phyloP scores from a whole-genome alignment of 768 basidiomycete species.

The Kwoniella sp. region DNA sequence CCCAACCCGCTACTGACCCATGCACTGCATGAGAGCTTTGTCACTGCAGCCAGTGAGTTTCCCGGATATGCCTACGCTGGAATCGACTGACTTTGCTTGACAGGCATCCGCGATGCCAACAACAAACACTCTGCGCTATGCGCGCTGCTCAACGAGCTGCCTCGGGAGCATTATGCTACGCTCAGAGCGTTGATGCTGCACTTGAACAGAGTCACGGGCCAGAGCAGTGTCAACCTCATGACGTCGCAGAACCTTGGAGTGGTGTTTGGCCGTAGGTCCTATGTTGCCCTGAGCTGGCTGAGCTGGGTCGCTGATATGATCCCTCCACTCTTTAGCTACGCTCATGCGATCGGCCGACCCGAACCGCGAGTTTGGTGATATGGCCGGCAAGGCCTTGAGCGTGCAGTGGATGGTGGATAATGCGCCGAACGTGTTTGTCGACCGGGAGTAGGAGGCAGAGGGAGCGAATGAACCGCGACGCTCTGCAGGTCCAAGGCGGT shows the following conservation, averaged over 20 bases:
- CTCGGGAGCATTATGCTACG: conserved; percentile 82
- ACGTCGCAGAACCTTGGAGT: conserved; percentile 90
- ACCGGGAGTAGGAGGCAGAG: conserved; percentile 17
- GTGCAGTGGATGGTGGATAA: conserved; percentile 95
- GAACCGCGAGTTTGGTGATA: conserved; percentile 87
- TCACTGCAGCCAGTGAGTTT: conserved; percentile 62
- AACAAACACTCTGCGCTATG: conserved; percentile 61
- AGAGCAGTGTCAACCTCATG: conserved; percentile 79
- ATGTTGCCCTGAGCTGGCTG: background rate
- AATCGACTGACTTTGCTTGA: background rate
- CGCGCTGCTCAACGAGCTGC: conserved; percentile 70
- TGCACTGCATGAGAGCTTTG: conserved; percentile 85
- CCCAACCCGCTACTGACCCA: conserved; percentile 87
- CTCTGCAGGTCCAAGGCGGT: no score
- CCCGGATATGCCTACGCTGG: background rate
- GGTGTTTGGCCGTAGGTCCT: conserved; percentile 88
- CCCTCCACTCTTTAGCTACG: conserved; percentile 63
- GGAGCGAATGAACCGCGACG: no score
- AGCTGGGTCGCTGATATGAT: conserved; percentile 4
- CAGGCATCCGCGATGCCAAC: conserved; percentile 59
- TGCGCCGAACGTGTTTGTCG: conserved; percentile 39
- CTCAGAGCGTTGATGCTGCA: conserved; percentile 78
- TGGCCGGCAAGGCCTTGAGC: conserved; percentile 87
- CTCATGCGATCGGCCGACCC: conserved; percentile 85
- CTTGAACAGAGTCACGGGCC: conserved; percentile 67